Conservation (phyloP, 2,329 filamentous ascomycete genomes). For the Ophiosphaerella korrae region DNA sequence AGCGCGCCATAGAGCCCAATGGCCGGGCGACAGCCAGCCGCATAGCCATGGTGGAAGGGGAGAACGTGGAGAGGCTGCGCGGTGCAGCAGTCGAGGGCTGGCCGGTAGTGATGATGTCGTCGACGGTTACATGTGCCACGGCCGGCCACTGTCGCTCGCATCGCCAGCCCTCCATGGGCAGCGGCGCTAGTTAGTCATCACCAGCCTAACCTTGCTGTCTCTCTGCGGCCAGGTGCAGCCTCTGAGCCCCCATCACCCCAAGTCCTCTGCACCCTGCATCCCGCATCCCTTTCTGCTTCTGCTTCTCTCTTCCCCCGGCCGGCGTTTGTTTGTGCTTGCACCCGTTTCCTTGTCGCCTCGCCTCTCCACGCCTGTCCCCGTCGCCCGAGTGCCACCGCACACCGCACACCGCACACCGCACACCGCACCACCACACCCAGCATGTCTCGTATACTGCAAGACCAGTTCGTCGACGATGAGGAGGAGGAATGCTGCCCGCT, state of each 20-base stretch:
- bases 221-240: slow-evolving; percentile 27
- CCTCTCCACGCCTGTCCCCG: not conserved
- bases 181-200: slow-evolving; percentile 2
- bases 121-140: slow-evolving; percentile 16
- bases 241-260: slow-evolving; percentile 28
- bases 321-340: slow-evolving; percentile 37
- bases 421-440: slow-evolving; percentile 17
- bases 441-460: slow-evolving; percentile 57
- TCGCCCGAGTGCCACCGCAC: slow-evolving; percentile 32
- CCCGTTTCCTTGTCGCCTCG: slow-evolving; percentile 20
- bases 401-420: too few relatives aligned
- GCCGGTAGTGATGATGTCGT: slow-evolving; percentile 29
- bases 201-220: slow-evolving; percentile 8
- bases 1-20: slow-evolving; percentile 45
- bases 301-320: slow-evolving; percentile 29
- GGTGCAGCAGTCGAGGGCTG: slow-evolving; percentile 27
- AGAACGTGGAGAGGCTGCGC: slow-evolving; percentile 25
- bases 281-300: slow-evolving; percentile 10
- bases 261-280: slow-evolving; percentile 26
- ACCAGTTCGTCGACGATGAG: slow-evolving; percentile 61
- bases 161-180: not conserved
- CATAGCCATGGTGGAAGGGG: slow-evolving; percentile 46
- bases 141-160: not conserved
- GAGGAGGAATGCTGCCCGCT: slow-evolving; percentile 74
- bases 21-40: slow-evolving; percentile 47